phyloP scores from a whole-genome alignment of 345 rosid species.

The Salix koriyanagi region DNA sequence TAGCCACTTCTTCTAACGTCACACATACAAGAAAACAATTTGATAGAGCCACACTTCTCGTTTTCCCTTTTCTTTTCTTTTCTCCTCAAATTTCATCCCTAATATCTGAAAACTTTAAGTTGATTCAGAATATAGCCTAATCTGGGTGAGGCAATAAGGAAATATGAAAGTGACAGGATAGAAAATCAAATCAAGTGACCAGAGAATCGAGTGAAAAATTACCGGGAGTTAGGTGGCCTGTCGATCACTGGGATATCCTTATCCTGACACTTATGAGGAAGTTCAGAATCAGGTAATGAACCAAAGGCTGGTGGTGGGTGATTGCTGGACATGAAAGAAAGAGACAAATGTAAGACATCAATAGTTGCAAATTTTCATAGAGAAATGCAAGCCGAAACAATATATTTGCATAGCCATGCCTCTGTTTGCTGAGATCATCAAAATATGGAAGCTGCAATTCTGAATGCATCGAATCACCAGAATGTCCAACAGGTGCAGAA shows the following conservation, averaged over 20 bases:
- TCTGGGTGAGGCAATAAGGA: background rate
- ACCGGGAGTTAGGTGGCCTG: conserved; percentile 29
- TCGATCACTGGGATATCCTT: conserved; percentile 14
- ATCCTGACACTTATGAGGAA: conserved; percentile 27
- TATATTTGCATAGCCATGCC: conserved; percentile 36
- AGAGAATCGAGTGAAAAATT: conserved; percentile 3
- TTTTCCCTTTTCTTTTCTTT: background rate
- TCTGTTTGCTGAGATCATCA: conserved; percentile 24
- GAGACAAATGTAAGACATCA: conserved; percentile 8
- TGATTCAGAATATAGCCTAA: background rate
- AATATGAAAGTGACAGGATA: background rate
- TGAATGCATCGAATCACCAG: conserved; percentile 18
- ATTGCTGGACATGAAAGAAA: conserved; percentile 24
- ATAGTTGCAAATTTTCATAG: background rate
- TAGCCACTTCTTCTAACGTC: background rate
- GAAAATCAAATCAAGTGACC: background rate
- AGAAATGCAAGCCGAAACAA: background rate
- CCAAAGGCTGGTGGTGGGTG: conserved; percentile 57
- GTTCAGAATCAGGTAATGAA: conserved; percentile 33
- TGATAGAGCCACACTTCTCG: background rate
- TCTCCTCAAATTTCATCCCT: background rate
- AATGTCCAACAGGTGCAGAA: conserved; percentile 24
- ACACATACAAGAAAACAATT: background rate
- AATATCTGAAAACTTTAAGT: background rate
- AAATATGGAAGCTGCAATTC: conserved; percentile 22